These are phyloP conservation scores for Bonia amplexicaulis DNA, from an alignment of 176 grass and related monocot species.

Conservation along the genomic window DNA sequence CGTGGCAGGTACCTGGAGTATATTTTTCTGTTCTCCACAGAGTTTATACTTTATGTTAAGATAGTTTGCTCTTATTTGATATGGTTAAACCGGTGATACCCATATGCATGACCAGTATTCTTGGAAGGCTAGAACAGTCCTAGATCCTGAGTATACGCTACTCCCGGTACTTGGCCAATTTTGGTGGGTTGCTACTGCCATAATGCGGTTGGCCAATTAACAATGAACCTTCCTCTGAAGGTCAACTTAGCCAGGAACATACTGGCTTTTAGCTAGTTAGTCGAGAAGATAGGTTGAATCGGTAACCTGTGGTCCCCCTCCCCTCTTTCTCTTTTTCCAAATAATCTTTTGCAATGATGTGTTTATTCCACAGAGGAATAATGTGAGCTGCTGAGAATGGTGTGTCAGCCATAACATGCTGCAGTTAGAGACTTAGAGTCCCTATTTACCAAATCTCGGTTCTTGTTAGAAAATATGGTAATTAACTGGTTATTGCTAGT, in stretches of 20 bases:
- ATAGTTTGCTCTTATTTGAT: neutral
- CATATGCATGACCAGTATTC: neutral
- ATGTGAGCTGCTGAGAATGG: neutral
- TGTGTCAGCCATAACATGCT: neutral
- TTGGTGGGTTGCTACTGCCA: neutral
- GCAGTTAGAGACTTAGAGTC: neutral
- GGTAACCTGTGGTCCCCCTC: neutral
- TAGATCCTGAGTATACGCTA: neutral
- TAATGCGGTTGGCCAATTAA: neutral
- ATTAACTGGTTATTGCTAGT: neutral
- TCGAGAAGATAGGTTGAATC: neutral
- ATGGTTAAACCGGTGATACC: neutral
- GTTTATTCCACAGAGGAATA: neutral
- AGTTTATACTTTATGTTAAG: neutral
- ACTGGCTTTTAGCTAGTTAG: neutral
- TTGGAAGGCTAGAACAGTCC: neutral
- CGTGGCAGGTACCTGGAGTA: slow-evolving; percentile 51
- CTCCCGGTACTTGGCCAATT: neutral
- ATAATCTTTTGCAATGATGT: neutral
- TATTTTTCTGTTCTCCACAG: neutral
- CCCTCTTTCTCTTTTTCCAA: neutral
- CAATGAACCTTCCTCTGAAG: neutral
- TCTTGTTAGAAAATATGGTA: neutral
- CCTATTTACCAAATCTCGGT: neutral
- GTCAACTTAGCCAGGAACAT: neutral